A percentile compares a stretch with the other conserved stretches of the same genome.
phyloP scores from a whole-genome alignment of 805 yeast species.

The Saccharomyces kudriavzevii region DNA sequence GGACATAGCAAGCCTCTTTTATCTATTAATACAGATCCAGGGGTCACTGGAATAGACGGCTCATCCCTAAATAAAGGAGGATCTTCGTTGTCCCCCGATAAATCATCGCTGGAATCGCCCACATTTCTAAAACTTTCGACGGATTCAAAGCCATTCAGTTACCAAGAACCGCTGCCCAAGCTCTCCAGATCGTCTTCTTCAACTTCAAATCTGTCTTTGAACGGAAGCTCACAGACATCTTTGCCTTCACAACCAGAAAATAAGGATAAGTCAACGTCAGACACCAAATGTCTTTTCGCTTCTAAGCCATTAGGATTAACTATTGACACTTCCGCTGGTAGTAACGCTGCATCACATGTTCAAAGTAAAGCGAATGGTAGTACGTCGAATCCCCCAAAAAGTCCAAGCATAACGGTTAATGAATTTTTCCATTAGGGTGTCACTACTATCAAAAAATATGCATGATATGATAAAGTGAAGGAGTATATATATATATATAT shows the following conservation, averaged over 20 bases:
- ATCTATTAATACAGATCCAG: constrained; percentile 22
- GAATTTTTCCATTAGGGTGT: constrained; percentile 7
- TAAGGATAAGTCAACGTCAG: neutral
- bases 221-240: neutral
- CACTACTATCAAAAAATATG: neutral
- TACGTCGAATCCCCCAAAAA: constrained; percentile 8
- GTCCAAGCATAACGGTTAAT: constrained; percentile 16
- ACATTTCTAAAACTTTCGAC: constrained; percentile 22
- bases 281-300: constrained; percentile 5
- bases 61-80: constrained; percentile 17
- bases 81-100: constrained; percentile 28
- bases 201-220: constrained; percentile 1
- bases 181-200: neutral
- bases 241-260: neutral
- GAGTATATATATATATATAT: constrained; percentile 3
- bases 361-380: neutral
- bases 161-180: constrained; percentile 28
- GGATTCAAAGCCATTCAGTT: constrained; percentile 20
- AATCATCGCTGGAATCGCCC: constrained; percentile 21
- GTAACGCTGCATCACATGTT: neutral
- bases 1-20: constrained; percentile 16
- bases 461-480: neutral
- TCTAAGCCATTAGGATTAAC: neutral
- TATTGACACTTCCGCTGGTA: neutral
- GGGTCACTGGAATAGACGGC: constrained; percentile 14